These are phyloP conservation scores for Syzygium grande DNA, from an alignment of 345 rosid genomes.

Conservation along the genomic window DNA sequence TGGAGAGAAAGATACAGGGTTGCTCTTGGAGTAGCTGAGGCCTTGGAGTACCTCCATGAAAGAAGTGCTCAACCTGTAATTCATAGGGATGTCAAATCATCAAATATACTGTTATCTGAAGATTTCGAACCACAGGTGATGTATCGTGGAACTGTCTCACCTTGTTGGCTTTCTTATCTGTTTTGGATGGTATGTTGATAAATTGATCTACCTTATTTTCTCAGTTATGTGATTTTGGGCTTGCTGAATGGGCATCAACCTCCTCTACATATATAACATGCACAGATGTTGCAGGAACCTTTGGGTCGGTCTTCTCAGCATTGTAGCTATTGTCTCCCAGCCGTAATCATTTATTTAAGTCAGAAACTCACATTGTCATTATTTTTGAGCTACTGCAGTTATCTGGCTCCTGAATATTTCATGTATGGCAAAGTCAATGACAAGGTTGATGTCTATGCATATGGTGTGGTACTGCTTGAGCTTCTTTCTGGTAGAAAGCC, in stretches of 20 bases:
- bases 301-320: slow-evolving; percentile 49
- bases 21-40: slow-evolving; percentile 89
- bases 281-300: slow-evolving; percentile 89
- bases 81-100: slow-evolving; percentile 95
- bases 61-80: slow-evolving; percentile 52
- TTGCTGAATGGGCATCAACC: slow-evolving; percentile 66
- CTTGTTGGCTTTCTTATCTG: background rate
- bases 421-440: slow-evolving; percentile 87
- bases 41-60: slow-evolving; percentile 74
- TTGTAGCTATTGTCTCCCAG: background rate
- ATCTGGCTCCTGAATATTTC: slow-evolving; percentile 97
- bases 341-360: background rate
- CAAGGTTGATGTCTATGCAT: slow-evolving; percentile 91
- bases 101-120: slow-evolving; percentile 76
- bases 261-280: slow-evolving; percentile 55
- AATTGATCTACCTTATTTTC: background rate
- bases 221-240: slow-evolving; percentile 96
- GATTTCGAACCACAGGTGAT: slow-evolving; percentile 91
- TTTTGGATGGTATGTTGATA: background rate
- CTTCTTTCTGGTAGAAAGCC: slow-evolving; percentile 89
- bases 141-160: background rate
- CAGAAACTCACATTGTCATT: background rate
- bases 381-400: slow-evolving; percentile 36
- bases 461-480: slow-evolving; percentile 94
- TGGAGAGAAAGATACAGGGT: slow-evolving; percentile 83